Percentiles rank a stretch among this genome's conserved stretches.
Conservation (phyloP, 2,329 filamentous ascomycete genomes). For the Colletotrichum karsti region DNA sequence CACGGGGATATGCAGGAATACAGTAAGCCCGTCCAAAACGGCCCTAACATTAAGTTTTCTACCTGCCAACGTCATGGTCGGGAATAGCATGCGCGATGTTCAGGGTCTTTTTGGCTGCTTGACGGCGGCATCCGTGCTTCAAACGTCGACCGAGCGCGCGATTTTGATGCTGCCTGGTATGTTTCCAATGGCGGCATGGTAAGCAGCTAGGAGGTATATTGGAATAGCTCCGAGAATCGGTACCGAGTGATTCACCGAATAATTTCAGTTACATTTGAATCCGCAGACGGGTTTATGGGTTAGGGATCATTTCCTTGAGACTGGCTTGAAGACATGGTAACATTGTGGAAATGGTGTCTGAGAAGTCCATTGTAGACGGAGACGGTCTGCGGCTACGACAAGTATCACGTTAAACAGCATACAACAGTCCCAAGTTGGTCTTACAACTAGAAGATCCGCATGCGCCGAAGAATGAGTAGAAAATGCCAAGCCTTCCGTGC, state of each 20-base stretch:
- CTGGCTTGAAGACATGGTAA: no score
- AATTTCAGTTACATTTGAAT: no score
- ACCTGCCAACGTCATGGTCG: background rate
- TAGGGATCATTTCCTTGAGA: no score
- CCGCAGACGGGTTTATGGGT: no score
- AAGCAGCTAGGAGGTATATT: background rate
- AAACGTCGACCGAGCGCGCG: background rate
- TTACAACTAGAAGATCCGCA: no score
- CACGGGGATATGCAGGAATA: background rate
- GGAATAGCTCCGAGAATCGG: background rate
- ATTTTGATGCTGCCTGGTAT: background rate
- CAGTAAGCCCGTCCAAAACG: background rate
- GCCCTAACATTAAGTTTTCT: conserved; percentile 6
- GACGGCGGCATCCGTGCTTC: background rate
- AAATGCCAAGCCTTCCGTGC: conserved; percentile 16
- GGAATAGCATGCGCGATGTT: background rate
- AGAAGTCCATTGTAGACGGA: no score
- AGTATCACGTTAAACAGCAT: no score
- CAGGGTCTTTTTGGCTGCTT: background rate
- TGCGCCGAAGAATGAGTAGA: background rate
- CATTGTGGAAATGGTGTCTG: no score
- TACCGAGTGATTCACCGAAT: background rate
- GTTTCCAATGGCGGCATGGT: background rate
- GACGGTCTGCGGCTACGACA: no score
- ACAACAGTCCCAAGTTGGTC: no score